These are phyloP conservation scores for Trametes sanguinea DNA, from an alignment of 768 basidiomycete genomes.

Conservation along the genomic window DNA sequence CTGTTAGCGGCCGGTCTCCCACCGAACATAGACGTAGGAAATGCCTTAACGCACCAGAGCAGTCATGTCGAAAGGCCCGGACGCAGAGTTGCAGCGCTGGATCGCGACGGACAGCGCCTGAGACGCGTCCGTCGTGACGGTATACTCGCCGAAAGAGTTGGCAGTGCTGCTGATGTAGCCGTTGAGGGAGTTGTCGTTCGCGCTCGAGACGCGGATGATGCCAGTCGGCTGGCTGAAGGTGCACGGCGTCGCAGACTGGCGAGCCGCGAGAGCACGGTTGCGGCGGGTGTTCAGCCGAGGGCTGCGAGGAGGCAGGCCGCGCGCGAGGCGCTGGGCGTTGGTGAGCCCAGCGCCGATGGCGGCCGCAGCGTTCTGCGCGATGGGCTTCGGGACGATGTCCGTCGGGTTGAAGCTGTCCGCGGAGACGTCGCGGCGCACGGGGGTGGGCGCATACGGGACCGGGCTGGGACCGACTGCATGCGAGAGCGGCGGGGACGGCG, in stretches of 20 bases:
- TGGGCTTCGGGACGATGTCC: neutral
- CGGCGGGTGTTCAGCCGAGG: constrained; percentile 15
- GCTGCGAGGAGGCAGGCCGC: constrained; percentile 26
- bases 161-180: constrained; percentile 14
- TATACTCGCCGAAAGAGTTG: constrained; percentile 28
- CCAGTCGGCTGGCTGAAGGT: constrained; percentile 8
- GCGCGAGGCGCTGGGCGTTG: constrained; percentile 25
- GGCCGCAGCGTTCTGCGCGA: neutral
- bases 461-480: neutral
- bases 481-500: neutral
- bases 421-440: neutral
- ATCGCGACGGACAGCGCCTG: constrained; percentile 22
- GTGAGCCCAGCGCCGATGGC: constrained; percentile 3
- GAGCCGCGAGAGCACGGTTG: constrained; percentile 2
- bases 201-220: constrained; percentile 12
- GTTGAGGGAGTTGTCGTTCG: neutral
- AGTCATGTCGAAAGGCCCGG: constrained; percentile 19
- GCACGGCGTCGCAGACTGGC: constrained; percentile 11
- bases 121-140: constrained; percentile 17
- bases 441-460: neutral
- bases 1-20: neutral
- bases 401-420: neutral
- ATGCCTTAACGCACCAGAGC: constrained; percentile 13
- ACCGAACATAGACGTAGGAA: no score
- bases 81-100: constrained; percentile 1